Evolutionary conservation across 2,329 filamentous ascomycete genomes (phyloP), one percentile per base, ranked within the genome.

Genomic region (Diplodia seriata): DNA sequence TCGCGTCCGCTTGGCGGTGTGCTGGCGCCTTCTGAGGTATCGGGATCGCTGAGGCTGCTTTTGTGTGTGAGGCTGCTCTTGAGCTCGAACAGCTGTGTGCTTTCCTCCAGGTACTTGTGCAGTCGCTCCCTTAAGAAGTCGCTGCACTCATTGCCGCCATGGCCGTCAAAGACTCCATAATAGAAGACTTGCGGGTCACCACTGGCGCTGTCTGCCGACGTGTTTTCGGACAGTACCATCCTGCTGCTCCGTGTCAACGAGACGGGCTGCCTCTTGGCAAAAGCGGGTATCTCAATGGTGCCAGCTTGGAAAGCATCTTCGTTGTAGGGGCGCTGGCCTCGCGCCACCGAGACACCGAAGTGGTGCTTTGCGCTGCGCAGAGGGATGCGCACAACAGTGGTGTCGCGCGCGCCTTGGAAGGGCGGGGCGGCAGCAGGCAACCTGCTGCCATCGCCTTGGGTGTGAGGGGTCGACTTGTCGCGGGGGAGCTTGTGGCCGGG

Each of bases 141-240:
- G 69, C 93, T 93, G 78, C 95, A 98, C 77, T 97, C 91, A 23
- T 84, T 86, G 23, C 95, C 95, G 11, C 95, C 95, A 81, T 99
- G 95, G 2, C 95, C 95, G 79, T 99, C 95, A 75, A 98, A 99
- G 1, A 98, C 89, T 1, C 88, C 94, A 84, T 97, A 99, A 79
- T 98, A 99, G 79, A 99, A 99, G 40, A 98, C 90, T 77, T 98
- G 94, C 1, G 94, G 94, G 76, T 98, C 94, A 2, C 94, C 94
- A 70, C 88, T 91, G 1, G 91, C 88, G 71, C 90, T 91, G 68
- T 92, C 91, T 6, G 92, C 92, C 11, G 85, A 87, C 29, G 86
- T 92, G 49, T 73, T 70, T 26, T 66, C 63, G 76, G 70, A 59
- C 71, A 36, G 79, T 79, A 1, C 53, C 7, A 33, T 18, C 68